Evolutionary conservation across 192 early-diverging fungal species (phyloP).

Genomic region (Rhizophagus sp.): DNA sequence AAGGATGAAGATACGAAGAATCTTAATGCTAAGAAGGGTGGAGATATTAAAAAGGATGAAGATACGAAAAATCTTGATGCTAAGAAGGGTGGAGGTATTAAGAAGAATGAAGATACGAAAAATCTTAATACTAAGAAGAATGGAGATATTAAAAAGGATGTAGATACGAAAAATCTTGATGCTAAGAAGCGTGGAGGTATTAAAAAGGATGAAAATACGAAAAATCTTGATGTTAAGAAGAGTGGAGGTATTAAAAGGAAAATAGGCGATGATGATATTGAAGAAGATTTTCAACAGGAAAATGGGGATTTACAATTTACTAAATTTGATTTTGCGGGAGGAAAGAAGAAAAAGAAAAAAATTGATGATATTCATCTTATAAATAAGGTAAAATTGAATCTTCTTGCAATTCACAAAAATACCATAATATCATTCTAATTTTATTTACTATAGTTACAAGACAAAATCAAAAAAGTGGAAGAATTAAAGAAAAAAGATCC

Average conservation of each 20-base stretch:
- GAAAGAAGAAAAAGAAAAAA: conserved; percentile 67
- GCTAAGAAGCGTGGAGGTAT: too few relatives aligned
- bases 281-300: conserved; percentile 64
- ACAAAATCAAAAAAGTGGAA: conserved; percentile 75
- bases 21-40: too few relatives aligned
- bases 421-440: too few relatives aligned
- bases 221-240: conserved; percentile 40
- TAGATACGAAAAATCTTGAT: too few relatives aligned
- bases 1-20: conserved; percentile 27
- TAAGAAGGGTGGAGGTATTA: conserved; percentile 45
- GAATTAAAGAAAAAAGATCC: conserved; percentile 65
- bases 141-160: too few relatives aligned
- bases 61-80: too few relatives aligned
- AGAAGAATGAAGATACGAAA: too few relatives aligned
- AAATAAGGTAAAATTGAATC: conserved; percentile 48
- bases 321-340: conserved; percentile 65
- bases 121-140: too few relatives aligned
- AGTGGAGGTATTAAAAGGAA: conserved; percentile 52
- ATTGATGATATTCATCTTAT: conserved; percentile 63
- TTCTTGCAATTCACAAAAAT: background rate
- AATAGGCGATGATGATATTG: conserved; percentile 35
- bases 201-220: too few relatives aligned
- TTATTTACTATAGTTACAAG: conserved; percentile 48
- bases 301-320: conserved; percentile 63
- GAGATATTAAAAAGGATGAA: conserved; percentile 16